Evolutionary conservation across 352 stramenopile species (phyloP).

Genomic region (Pythium rhizo-oryzae): DNA sequence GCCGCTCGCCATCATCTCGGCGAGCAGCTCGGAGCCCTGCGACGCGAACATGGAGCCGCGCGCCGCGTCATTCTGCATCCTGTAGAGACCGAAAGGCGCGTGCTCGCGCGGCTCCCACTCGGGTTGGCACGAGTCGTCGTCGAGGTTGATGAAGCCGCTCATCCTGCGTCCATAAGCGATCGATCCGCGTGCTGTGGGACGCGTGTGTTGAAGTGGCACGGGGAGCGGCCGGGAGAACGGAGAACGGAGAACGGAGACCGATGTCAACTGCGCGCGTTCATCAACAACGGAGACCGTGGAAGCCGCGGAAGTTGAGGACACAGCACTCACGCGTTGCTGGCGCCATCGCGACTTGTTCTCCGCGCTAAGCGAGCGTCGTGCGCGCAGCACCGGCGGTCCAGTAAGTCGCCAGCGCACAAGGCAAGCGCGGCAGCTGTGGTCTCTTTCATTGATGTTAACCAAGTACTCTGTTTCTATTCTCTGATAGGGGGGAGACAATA

Average conservation of each 20-base stretch:
- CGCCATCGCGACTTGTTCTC: not conserved
- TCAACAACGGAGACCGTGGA: not conserved
- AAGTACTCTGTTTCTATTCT: too few species aligned
- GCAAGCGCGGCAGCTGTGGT: too few species aligned
- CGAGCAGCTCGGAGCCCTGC: not conserved
- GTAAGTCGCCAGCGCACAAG: not conserved
- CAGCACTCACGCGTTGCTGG: not conserved
- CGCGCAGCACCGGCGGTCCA: not conserved
- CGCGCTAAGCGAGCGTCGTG: not conserved
- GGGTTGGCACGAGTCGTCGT: not conserved
- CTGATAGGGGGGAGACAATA: too few species aligned
- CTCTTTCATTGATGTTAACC: too few species aligned
- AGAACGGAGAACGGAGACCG: too few species aligned
- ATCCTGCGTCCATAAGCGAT: not conserved
- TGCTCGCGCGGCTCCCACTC: not conserved
- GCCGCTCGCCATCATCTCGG: not conserved
- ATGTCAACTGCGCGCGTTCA: too few species aligned
- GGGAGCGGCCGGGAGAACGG: too few species aligned
- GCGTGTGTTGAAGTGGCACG: not conserved
- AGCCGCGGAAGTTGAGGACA: not conserved
- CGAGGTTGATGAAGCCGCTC: conserved; percentile 3
- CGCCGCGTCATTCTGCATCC: not conserved
- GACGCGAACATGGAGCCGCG: conserved; percentile 2
- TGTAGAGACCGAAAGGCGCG: not conserved
- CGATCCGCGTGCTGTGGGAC: not conserved